A percentile compares a stretch with the other conserved stretches of the same genome.
phyloP scores from a whole-genome alignment of 768 basidiomycete species.

The Hygrocybe coccinea region DNA sequence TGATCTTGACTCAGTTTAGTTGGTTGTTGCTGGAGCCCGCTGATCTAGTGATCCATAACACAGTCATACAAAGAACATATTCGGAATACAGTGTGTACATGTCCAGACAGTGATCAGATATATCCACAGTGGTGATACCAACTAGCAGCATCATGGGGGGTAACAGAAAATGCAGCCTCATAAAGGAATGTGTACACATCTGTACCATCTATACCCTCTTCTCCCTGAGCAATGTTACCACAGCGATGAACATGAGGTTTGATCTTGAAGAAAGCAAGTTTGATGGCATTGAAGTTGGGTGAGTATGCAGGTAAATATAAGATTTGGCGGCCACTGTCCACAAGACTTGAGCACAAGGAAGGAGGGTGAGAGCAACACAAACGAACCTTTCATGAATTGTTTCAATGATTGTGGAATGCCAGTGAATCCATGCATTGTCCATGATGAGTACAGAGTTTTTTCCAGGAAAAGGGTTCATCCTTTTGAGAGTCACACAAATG shows the following conservation, averaged over 20 bases:
- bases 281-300: slow-evolving; percentile 8
- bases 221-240: slow-evolving; percentile 10
- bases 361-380: slow-evolving; percentile 1
- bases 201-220: slow-evolving; percentile 13
- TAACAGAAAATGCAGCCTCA: slow-evolving; percentile 18
- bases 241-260: slow-evolving; percentile 19
- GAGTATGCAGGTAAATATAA: slow-evolving; percentile 10
- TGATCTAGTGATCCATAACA: neutral
- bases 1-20: no score
- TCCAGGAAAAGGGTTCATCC: slow-evolving; percentile 36
- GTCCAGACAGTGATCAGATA: neutral
- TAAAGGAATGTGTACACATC: slow-evolving; percentile 19
- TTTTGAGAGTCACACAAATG: slow-evolving; percentile 28
- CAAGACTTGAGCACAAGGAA: neutral
- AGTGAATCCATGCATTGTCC: slow-evolving; percentile 20
- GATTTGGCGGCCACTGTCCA: slow-evolving; percentile 8
- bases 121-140: slow-evolving; percentile 23
- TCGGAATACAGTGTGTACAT: neutral
- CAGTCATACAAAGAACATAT: neutral
- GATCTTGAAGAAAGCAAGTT: slow-evolving; percentile 23
- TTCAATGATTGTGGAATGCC: slow-evolving; percentile 21
- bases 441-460: slow-evolving; percentile 32
- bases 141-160: slow-evolving; percentile 11
- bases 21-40: neutral
- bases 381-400: slow-evolving; percentile 28